A percentile compares a stretch with the other conserved stretches of the same genome.
Conservation (phyloP, 176 grass and related monocot genomes). For the Rhynchospora tenuis region DNA sequence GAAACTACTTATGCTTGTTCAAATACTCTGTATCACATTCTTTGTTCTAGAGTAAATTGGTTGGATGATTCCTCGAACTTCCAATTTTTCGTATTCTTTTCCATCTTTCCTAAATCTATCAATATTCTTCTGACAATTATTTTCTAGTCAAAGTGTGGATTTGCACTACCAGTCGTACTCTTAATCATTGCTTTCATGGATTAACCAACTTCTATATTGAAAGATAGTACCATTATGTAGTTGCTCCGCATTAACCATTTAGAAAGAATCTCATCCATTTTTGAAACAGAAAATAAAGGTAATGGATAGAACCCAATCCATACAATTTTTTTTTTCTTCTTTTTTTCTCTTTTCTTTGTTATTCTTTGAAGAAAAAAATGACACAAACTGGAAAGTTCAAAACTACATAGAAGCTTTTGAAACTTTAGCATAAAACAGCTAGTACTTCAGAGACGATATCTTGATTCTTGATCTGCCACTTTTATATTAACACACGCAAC, state of each 20-base stretch:
- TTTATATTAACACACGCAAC: neutral
- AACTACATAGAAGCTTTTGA: too few relatives aligned
- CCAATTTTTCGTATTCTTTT: neutral
- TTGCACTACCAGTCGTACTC: too few relatives aligned
- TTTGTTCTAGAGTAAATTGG: neutral
- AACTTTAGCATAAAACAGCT: too few relatives aligned
- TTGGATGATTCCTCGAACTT: neutral
- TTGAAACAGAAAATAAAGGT: neutral
- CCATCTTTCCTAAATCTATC: too few relatives aligned
- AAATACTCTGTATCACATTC: neutral
- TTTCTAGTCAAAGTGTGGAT: too few relatives aligned
- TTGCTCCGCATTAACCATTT: neutral
- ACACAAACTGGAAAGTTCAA: too few relatives aligned
- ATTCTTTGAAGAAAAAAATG: too few relatives aligned
- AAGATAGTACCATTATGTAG: neutral
- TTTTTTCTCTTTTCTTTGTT: neutral
- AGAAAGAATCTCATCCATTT: neutral
- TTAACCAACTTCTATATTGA: neutral
- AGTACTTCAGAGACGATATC: too few relatives aligned
- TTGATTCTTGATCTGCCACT: too few relatives aligned
- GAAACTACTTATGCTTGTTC: neutral
- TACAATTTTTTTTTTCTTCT: neutral
- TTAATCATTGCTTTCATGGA: neutral
- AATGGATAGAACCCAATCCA: neutral
- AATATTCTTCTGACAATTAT: too few relatives aligned